phyloP scores from a whole-genome alignment of 768 basidiomycete species.

The Suillus subaureus region DNA sequence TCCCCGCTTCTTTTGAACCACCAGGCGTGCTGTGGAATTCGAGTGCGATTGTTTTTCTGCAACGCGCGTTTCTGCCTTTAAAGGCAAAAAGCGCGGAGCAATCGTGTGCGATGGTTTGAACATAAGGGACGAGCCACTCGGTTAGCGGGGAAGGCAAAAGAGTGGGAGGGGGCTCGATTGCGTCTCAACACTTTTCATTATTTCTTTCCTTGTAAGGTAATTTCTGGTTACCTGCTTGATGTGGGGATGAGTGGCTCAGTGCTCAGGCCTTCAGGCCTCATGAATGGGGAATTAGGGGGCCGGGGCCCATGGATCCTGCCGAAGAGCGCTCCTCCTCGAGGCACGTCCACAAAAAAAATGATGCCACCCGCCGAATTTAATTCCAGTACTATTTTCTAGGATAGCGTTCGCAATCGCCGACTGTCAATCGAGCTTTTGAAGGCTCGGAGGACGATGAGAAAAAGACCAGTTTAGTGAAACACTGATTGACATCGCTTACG shows the following conservation, averaged over 20 bases:
- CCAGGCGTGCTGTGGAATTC: constrained; percentile 16
- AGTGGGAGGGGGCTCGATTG: constrained; percentile 25
- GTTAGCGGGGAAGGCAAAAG: constrained; percentile 15
- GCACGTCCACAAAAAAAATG: neutral
- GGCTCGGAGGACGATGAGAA: neutral
- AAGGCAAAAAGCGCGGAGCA: constrained; percentile 23
- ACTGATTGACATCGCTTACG: neutral
- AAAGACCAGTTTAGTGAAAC: neutral
- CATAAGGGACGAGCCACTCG: constrained; percentile 27
- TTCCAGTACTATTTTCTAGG: neutral
- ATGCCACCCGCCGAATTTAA: neutral
- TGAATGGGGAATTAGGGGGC: neutral
- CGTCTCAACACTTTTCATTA: constrained; percentile 17
- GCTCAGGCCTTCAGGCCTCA: neutral
- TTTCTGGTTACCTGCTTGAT: neutral
- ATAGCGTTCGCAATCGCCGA: neutral
- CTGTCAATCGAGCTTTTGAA: neutral
- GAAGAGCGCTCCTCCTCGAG: neutral
- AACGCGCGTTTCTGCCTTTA: constrained; percentile 20
- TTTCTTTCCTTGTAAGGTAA: constrained; percentile 13
- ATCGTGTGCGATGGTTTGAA: constrained; percentile 22
- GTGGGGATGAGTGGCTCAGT: constrained; percentile 4
- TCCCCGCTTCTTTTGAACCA: constrained; percentile 24
- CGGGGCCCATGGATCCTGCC: neutral
- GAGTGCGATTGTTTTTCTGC: constrained; percentile 29